phyloP scores from a whole-genome alignment of 1,139 yeast genomes.

The Debaryomyces coudertii region DNA sequence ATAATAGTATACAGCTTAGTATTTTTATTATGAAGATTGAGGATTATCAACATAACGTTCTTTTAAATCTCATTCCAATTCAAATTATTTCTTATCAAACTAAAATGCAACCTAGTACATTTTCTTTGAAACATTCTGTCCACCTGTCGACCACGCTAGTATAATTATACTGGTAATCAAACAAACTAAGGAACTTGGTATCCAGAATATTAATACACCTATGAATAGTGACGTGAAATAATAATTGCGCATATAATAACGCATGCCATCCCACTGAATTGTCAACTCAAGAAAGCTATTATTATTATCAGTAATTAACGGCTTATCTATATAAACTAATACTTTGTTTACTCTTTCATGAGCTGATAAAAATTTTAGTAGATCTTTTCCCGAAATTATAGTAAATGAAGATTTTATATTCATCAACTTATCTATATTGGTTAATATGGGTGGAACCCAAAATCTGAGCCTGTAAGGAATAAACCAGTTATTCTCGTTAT shows the following conservation, averaged over 20 bases:
- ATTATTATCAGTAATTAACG: slow-evolving; percentile 16
- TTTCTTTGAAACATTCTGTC: not conserved
- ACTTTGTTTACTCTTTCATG: not conserved
- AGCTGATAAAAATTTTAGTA: slow-evolving; percentile 14
- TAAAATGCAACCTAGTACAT: not conserved
- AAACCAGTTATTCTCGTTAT: slow-evolving; percentile 32
- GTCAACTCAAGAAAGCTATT: slow-evolving; percentile 22
- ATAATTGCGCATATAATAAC: slow-evolving; percentile 58
- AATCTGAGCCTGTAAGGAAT: slow-evolving; percentile 41
- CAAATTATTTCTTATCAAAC: not conserved
- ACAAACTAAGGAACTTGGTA: slow-evolving; percentile 34
- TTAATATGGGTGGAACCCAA: slow-evolving; percentile 43
- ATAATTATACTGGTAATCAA: slow-evolving; percentile 29
- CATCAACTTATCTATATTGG: slow-evolving; percentile 24
- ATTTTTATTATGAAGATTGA: too few species aligned
- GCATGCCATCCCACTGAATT: slow-evolving; percentile 56
- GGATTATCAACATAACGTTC: too few species aligned
- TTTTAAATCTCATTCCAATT: not conserved
- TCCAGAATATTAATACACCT: slow-evolving; percentile 58
- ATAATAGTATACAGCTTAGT: too few species aligned
- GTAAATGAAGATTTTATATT: not conserved
- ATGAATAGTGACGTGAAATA: slow-evolving; percentile 47
- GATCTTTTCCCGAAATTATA: not conserved
- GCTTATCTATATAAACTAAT: slow-evolving; percentile 1
- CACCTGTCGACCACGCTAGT: slow-evolving; percentile 6